Evolutionary conservation across 345 rosid species (phyloP).

Genomic region (Arabidopsis suecica): DNA sequence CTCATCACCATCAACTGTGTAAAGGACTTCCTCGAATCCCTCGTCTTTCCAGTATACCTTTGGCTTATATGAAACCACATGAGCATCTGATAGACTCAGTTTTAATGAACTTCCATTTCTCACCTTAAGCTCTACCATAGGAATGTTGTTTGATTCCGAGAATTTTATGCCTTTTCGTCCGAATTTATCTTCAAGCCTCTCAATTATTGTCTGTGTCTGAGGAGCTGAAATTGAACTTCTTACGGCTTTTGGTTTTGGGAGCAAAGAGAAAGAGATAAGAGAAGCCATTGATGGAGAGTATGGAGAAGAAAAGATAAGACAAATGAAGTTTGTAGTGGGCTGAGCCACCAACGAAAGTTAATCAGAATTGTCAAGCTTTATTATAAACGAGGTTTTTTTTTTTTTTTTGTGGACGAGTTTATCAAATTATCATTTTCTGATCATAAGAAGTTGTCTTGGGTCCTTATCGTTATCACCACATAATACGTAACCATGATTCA

Average conservation of each 20-base stretch:
- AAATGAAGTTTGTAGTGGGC: slow-evolving; percentile 6
- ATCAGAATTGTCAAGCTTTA: not conserved
- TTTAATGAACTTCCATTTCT: slow-evolving; percentile 80
- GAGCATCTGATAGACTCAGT: slow-evolving; percentile 72
- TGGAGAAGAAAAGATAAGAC: slow-evolving; percentile 36
- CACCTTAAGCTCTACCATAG: slow-evolving; percentile 68
- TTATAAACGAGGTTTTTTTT: not conserved
- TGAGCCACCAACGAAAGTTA: not conserved
- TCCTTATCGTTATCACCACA: not conserved
- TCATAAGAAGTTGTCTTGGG: not conserved
- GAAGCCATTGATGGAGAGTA: slow-evolving; percentile 59
- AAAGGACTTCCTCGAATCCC: slow-evolving; percentile 77
- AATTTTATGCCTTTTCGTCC: slow-evolving; percentile 84
- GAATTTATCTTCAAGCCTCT: slow-evolving; percentile 62
- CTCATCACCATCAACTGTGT: slow-evolving; percentile 53
- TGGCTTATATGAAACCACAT: slow-evolving; percentile 80
- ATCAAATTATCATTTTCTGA: not conserved
- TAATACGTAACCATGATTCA: not conserved
- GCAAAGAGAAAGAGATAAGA: slow-evolving; percentile 63
- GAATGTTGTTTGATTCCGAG: slow-evolving; percentile 53
- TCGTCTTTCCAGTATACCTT: slow-evolving; percentile 87
- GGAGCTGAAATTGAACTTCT: slow-evolving; percentile 43
- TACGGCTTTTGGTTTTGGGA: slow-evolving; percentile 54
- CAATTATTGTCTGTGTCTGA: slow-evolving; percentile 40
- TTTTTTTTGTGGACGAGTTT: not conserved